Conservation (phyloP, 164 flowering plant species). For the Vitis rupestris region DNA sequence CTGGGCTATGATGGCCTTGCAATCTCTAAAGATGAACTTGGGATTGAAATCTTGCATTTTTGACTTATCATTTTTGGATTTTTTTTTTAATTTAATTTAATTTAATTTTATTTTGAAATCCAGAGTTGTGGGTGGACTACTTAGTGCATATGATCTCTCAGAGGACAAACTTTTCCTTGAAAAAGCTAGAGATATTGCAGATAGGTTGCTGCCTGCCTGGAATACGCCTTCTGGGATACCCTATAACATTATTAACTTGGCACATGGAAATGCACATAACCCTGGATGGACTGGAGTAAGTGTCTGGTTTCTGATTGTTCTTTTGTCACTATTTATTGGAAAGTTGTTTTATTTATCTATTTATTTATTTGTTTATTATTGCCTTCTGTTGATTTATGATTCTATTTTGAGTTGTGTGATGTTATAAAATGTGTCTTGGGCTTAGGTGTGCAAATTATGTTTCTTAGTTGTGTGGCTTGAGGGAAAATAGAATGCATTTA, state of each 20-base stretch:
- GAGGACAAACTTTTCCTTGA: slow-evolving; percentile 85
- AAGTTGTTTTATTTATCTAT: background rate
- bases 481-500: too few relatives aligned
- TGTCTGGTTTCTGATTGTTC: slow-evolving; percentile 1
- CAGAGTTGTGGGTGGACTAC: slow-evolving; percentile 99
- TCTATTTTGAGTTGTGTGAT: too few relatives aligned
- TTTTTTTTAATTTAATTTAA: background rate
- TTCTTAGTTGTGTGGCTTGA: too few relatives aligned
- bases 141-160: slow-evolving; percentile 96
- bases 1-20: background rate
- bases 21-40: background rate
- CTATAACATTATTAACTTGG: slow-evolving; percentile 80
- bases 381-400: too few relatives aligned
- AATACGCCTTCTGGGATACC: slow-evolving; percentile 92
- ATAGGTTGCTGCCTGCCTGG: slow-evolving; percentile 98
- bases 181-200: slow-evolving; percentile 93
- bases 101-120: background rate
- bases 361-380: background rate
- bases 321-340: background rate
- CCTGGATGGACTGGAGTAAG: slow-evolving; percentile 93
- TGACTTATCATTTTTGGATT: background rate
- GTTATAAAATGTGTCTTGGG: too few relatives aligned
- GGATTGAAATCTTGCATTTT: too few relatives aligned
- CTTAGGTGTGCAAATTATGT: too few relatives aligned
- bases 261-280: slow-evolving; percentile 76